Base-by-base conservation (phyloP, 345 rosid genomes). In the Lepidium didymum region DNA sequence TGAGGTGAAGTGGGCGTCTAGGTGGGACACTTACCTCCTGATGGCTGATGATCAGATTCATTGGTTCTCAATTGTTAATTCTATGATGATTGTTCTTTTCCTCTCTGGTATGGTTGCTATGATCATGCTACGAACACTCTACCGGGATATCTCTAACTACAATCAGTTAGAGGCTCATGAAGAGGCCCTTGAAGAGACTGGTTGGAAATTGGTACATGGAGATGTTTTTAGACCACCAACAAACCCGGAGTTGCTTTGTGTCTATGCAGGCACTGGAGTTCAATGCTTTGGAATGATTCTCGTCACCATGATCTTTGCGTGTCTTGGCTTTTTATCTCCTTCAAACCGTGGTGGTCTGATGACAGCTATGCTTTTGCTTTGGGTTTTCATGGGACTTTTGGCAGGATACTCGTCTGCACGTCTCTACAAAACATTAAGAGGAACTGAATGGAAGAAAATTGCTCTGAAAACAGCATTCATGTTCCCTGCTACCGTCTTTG, bases 81-180 rank as follows among this genome's bases (percentile, higher is more conserved):
- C 98, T 1, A 78, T 90, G 84, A 92, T 90, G 96, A 90, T 92
- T 66, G 93, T 92, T 56, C 89, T 92, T 62, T 90, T 92, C 86
- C 97, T 92, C 45, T 90, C 97, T 0, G 98, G 98, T 10, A 92
- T 92, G 97, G 88, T 92, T 75, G 98, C 98, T 36, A 92, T 92
- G 98, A 92, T 90, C 64, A 92, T 92, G 98, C 56, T 92, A 61
- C 81, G 97, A 46, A 92, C 96, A 4, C 97, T 92, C 44, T 90
- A 86, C 70, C 83, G 93, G 12, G 98, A 92, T 70, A 90, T 92
- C 41, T 90, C 98, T 51, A 90, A 83, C 81, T 92, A 92, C 82
- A 92, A 92, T 80, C 93, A 92, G 69, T 78, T 92, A 42, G 97
- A 92, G 83, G 88, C 89, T 66, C 98, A 92, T 59, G 98, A 92